Evolutionary conservation across 345 rosid species (phyloP).

Genomic region (Cardamine chenopodiifolia): DNA sequence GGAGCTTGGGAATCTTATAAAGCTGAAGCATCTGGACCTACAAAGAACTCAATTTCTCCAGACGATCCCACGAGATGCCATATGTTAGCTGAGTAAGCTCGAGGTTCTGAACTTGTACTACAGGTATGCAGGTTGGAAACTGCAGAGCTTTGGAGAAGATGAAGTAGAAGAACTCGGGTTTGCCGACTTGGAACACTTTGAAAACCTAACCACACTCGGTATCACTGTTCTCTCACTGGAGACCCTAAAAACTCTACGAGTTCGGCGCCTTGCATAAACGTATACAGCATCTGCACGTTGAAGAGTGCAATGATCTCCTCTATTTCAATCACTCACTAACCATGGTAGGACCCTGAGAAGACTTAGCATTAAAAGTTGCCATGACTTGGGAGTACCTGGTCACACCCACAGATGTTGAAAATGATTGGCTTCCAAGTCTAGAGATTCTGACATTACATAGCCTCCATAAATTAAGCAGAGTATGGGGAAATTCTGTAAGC

Average conservation of each 20-base stretch:
- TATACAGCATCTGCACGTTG: slow-evolving; percentile 51
- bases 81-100: slow-evolving; percentile 45
- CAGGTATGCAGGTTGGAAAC: slow-evolving; percentile 53
- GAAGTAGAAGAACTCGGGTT: slow-evolving; percentile 45
- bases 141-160: slow-evolving; percentile 28
- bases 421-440: slow-evolving; percentile 51
- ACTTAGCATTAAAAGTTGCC: slow-evolving; percentile 53
- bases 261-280: slow-evolving; percentile 33
- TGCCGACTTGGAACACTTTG: slow-evolving; percentile 47
- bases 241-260: slow-evolving; percentile 36
- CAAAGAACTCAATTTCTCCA: slow-evolving; percentile 55
- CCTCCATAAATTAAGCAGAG: slow-evolving; percentile 44
- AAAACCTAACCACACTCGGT: slow-evolving; percentile 47
- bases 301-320: slow-evolving; percentile 46
- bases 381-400: slow-evolving; percentile 46
- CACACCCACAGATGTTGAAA: slow-evolving; percentile 41
- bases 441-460: slow-evolving; percentile 56
- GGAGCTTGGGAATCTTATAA: slow-evolving; percentile 46
- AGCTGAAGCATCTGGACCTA: slow-evolving; percentile 50
- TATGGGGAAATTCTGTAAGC: slow-evolving; percentile 46
- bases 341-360: slow-evolving; percentile 51
- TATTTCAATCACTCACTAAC: slow-evolving; percentile 35
- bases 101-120: slow-evolving; percentile 54
- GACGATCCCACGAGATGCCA: slow-evolving; percentile 48
- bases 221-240: slow-evolving; percentile 43